A percentile compares a stretch with the other conserved stretches of the same genome.
phyloP scores from a whole-genome alignment of 768 basidiomycete genomes.

The Lactarius trivialis region DNA sequence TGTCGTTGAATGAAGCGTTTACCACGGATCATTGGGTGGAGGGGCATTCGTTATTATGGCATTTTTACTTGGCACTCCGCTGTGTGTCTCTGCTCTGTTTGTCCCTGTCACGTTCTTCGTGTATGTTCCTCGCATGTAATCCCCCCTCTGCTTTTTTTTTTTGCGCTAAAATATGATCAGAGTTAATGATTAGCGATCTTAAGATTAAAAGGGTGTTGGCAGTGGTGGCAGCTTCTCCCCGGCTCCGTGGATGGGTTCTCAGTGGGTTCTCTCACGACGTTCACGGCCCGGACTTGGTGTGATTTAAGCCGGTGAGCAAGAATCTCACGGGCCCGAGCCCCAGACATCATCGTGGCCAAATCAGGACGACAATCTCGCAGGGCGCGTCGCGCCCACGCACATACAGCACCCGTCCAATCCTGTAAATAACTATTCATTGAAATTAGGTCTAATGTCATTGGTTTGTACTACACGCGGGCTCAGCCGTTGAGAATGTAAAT shows the following conservation, averaged over 20 bases:
- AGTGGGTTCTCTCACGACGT: background rate
- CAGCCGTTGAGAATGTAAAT: too few species aligned
- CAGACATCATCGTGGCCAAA: too few species aligned
- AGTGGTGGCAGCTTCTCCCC: background rate
- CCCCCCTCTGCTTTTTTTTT: slow-evolving; percentile 25
- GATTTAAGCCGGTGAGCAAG: background rate
- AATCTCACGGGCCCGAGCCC: too few species aligned
- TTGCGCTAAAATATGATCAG: background rate
- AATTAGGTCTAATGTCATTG: too few species aligned
- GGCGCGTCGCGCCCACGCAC: too few species aligned
- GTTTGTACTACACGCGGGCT: too few species aligned
- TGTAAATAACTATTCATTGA: too few species aligned
- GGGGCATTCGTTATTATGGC: too few species aligned
- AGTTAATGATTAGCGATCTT: background rate
- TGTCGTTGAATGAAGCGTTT: background rate
- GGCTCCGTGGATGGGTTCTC: background rate
- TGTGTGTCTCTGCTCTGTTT: background rate
- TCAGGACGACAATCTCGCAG: too few species aligned
- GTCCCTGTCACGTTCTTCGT: background rate
- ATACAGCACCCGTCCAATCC: too few species aligned
- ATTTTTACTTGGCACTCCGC: background rate
- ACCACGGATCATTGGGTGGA: background rate
- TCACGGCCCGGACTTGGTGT: background rate
- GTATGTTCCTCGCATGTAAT: background rate
- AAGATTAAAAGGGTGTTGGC: background rate